Base-by-base conservation (phyloP, 1,139 yeast species). In the Saccharomyces hybrid region DNA sequence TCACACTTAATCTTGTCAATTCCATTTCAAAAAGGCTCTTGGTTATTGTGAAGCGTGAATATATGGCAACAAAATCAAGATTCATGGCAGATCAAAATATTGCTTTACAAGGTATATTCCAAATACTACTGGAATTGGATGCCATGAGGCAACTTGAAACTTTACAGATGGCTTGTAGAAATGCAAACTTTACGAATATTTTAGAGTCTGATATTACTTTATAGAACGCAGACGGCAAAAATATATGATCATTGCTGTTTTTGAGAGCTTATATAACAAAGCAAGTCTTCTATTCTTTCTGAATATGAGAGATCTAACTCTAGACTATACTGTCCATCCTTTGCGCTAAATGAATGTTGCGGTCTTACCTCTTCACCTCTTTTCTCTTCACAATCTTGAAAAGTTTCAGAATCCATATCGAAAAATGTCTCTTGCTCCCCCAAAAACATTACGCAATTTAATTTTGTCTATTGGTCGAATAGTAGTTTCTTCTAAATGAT, bases 101-200 rank as follows among this genome's bases (percentile, higher is more conserved):
- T 7, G 48, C 59, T 2, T 49, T 62, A 26, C 63, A 64, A 47
- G 56, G 61, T 11, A 53, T 67, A 21, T 57, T 59, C 8, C 60
- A 57, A 29, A 56, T 64, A 34, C 56, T 53, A 14, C 21, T 62
- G 2, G 60, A 61, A 38, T 54, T 54, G 28, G 55, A 55, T n/a
- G 54, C 54, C 28, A 14, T 47, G 8, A 28, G 41, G 2, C 56
- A 56, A 24, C 16, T 61, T 2, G 42, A 52, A 6, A 9, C 31
- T 9, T 44, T 57, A 9, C 48, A 47, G 32, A 12, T 48, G 11
- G 49, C 55, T 19, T 38, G 50, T 44, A 19, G 44, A 28, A 34
- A 21, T 21, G 32, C 41, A 7, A 24, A 34, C 0, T 19, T 42
- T n/a, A 29, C 24, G 9, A 31, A 19, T 28, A 14, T 53, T 11